Conservation (phyloP, 2,329 filamentous ascomycete species). For the Penicillium sp. region DNA sequence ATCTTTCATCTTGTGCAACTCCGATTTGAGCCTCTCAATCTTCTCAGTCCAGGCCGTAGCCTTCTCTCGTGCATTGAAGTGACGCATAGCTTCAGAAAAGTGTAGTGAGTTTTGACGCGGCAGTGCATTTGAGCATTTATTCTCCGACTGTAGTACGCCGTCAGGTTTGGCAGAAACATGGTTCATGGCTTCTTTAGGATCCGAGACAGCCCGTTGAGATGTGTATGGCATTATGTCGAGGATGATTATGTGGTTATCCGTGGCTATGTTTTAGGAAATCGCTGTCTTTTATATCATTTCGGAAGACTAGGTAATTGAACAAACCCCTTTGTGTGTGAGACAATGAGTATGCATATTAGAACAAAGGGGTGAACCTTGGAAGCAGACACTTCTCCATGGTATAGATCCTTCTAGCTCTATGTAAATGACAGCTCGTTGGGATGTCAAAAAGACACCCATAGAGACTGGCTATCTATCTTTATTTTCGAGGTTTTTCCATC, state of each 20-base stretch:
- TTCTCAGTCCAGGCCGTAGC: background rate
- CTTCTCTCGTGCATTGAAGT: background rate
- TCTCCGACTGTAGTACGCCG: background rate
- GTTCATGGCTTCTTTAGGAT: background rate
- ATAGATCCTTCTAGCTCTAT: background rate
- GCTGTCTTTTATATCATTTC: background rate
- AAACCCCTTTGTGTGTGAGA: background rate
- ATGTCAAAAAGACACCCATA: background rate
- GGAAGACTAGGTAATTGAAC: background rate
- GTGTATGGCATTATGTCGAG: background rate
- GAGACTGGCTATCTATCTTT: background rate
- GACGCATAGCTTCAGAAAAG: background rate
- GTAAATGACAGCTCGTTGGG: background rate
- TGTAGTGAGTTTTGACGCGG: background rate
- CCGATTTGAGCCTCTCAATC: background rate
- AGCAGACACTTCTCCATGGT: too few species aligned
- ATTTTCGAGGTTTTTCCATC: background rate
- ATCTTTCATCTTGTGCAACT: background rate
- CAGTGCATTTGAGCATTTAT: background rate
- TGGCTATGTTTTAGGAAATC: background rate
- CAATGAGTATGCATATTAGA: background rate
- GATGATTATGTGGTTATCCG: background rate
- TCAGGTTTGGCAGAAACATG: background rate
- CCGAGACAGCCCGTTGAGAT: background rate
- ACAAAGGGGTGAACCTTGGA: background rate